phyloP scores from a whole-genome alignment of 495 filamentous ascomycete species.

The Trichoderma reesei region DNA sequence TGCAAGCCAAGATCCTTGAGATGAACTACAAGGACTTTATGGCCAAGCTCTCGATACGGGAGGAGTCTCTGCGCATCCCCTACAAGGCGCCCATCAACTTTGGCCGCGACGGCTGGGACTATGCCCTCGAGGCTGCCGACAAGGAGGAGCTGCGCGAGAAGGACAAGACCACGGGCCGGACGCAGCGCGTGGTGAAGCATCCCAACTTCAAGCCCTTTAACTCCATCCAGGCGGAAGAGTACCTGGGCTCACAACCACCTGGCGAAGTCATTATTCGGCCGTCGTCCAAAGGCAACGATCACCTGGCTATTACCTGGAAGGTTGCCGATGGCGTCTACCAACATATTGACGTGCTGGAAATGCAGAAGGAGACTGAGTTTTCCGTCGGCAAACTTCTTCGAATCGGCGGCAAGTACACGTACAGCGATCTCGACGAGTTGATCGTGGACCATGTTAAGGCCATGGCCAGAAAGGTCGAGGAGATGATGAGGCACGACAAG shows the following conservation, averaged over 20 bases:
- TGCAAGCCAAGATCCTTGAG: slow-evolving; percentile 76
- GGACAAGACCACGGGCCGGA: slow-evolving; percentile 69
- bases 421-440: slow-evolving; percentile 92
- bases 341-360: slow-evolving; percentile 92
- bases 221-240: slow-evolving; percentile 86
- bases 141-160: slow-evolving; percentile 67
- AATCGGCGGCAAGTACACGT: slow-evolving; percentile 77
- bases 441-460: slow-evolving; percentile 95
- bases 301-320: slow-evolving; percentile 96
- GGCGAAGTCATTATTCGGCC: slow-evolving; percentile 94
- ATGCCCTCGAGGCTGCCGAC: slow-evolving; percentile 65
- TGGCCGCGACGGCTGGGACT: slow-evolving; percentile 76
- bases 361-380: slow-evolving; percentile 95
- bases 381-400: slow-evolving; percentile 76
- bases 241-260: slow-evolving; percentile 67
- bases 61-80: slow-evolving; percentile 64
- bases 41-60: slow-evolving; percentile 72
- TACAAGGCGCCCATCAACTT: slow-evolving; percentile 56
- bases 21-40: slow-evolving; percentile 74
- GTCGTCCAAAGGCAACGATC: slow-evolving; percentile 86
- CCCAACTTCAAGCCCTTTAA: slow-evolving; percentile 92
- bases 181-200: slow-evolving; percentile 92
- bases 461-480: slow-evolving; percentile 95
- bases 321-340: slow-evolving; percentile 91
- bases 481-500: slow-evolving; percentile 87